Evolutionary conservation across 306 rosid genomes (phyloP).

Genomic region (Acacia acuminata): DNA sequence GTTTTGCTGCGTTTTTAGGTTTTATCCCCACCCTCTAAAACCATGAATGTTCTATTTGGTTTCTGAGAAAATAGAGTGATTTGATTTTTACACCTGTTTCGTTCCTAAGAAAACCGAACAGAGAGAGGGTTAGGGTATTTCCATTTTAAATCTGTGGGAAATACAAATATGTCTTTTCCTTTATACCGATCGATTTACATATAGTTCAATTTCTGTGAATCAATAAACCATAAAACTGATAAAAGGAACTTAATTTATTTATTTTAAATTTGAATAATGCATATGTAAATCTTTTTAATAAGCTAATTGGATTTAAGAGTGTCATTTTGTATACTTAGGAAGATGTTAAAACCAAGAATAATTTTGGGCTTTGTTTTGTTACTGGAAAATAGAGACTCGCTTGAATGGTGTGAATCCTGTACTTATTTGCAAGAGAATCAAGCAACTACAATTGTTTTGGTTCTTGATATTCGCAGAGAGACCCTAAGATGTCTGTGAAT

Average conservation of each 20-base stretch:
- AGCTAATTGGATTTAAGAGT: neutral
- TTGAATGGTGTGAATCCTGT: neutral
- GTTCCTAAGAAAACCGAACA: neutral
- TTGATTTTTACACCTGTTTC: neutral
- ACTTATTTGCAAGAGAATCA: no score
- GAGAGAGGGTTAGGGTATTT: neutral
- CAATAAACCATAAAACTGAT: no score
- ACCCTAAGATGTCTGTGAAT: slow-evolving; percentile 3
- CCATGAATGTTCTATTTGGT: neutral
- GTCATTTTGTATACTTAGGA: neutral
- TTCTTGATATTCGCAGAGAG: slow-evolving; percentile 13
- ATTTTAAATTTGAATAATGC: neutral
- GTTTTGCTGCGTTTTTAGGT: neutral
- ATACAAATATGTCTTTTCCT: neutral
- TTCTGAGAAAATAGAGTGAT: neutral
- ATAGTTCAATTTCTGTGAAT: neutral
- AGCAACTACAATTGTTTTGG: no score
- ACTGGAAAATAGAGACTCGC: neutral
- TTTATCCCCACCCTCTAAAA: neutral
- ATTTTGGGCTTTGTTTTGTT: neutral
- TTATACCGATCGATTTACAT: neutral
- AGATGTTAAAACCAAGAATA: neutral
- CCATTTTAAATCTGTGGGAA: neutral
- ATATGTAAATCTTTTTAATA: neutral
- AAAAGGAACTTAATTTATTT: neutral